These are phyloP conservation scores for Blepharisma japonicum DNA, from an alignment of 73 alveolate genomes.

Conservation along the genomic window DNA sequence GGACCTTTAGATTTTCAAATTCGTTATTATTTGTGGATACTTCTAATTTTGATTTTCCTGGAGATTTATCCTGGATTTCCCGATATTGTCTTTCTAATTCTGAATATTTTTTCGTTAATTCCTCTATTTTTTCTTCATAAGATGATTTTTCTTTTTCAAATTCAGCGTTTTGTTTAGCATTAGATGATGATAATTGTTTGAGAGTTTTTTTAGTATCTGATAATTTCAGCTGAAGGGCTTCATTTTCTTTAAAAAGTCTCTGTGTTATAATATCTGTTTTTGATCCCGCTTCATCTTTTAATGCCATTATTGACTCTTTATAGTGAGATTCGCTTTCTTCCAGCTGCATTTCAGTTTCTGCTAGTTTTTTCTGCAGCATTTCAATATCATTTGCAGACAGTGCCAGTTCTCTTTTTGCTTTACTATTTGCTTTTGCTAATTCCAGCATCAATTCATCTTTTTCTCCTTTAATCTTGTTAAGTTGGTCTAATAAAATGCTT, in stretches of 20 bases:
- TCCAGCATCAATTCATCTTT: neutral
- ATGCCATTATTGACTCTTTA: neutral
- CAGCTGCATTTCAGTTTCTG: neutral
- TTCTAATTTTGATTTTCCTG: neutral
- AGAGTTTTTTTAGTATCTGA: slow-evolving; percentile 5
- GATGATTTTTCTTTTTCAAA: slow-evolving; percentile 18
- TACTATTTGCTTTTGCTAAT: neutral
- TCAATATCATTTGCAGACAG: slow-evolving; percentile 1
- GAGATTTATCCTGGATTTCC: neutral
- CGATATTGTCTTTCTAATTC: neutral
- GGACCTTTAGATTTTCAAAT: slow-evolving; percentile 1
- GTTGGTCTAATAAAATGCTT: neutral
- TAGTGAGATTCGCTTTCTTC: neutral
- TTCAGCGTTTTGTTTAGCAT: neutral
- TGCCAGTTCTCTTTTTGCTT: slow-evolving; percentile 13
- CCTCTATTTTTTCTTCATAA: neutral
- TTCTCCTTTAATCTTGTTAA: slow-evolving; percentile 1
- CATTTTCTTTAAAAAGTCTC: neutral
- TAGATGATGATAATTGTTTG: neutral
- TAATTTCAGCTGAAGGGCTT: neutral
- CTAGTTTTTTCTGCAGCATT: neutral
- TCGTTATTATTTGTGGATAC: neutral
- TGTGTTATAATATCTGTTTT: neutral
- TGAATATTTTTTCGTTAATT: neutral
- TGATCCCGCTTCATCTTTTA: neutral